These are phyloP conservation scores for Cucurbita moschata DNA, from an alignment of 306 rosid genomes.

Conservation along the genomic window DNA sequence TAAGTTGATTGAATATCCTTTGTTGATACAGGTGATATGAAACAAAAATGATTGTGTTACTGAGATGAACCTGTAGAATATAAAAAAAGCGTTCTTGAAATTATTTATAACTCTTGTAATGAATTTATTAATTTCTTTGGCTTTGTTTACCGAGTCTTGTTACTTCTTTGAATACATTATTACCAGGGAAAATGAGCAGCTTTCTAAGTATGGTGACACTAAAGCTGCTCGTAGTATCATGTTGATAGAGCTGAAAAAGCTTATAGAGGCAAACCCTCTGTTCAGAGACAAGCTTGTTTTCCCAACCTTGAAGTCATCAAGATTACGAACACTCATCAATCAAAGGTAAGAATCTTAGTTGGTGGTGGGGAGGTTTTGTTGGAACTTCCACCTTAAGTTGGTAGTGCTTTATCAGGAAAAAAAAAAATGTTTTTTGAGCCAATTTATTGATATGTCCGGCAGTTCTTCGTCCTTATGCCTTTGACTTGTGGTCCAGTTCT, in stretches of 20 bases:
- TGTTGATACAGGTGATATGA: neutral
- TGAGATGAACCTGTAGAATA: neutral
- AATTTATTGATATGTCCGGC: neutral
- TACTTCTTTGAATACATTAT: constrained; percentile 1
- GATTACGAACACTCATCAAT: constrained; percentile 68
- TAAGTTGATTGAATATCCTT: constrained; percentile 12
- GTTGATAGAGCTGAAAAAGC: constrained; percentile 72
- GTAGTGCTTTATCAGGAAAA: neutral
- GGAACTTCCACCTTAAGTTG: neutral
- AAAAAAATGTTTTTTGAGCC: neutral
- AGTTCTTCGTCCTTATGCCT: neutral
- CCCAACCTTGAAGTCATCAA: constrained; percentile 56
- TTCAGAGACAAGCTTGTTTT: constrained; percentile 67
- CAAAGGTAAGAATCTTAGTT: constrained; percentile 46
- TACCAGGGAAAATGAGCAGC: constrained; percentile 76
- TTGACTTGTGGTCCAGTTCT: neutral
- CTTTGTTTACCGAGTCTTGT: neutral
- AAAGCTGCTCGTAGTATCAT: constrained; percentile 71
- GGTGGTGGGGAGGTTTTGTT: constrained; percentile 7
- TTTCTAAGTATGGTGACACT: constrained; percentile 76
- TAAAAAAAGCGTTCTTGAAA: neutral
- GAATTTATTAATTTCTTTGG: neutral
- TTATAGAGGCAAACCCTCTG: constrained; percentile 73
- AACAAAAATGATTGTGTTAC: neutral
- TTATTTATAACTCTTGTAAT: neutral